Percentiles rank a stretch among this genome's conserved stretches.
Evolutionary conservation across 2,329 filamentous ascomycete genomes (phyloP).

Genomic region (Leptographium flavum): DNA sequence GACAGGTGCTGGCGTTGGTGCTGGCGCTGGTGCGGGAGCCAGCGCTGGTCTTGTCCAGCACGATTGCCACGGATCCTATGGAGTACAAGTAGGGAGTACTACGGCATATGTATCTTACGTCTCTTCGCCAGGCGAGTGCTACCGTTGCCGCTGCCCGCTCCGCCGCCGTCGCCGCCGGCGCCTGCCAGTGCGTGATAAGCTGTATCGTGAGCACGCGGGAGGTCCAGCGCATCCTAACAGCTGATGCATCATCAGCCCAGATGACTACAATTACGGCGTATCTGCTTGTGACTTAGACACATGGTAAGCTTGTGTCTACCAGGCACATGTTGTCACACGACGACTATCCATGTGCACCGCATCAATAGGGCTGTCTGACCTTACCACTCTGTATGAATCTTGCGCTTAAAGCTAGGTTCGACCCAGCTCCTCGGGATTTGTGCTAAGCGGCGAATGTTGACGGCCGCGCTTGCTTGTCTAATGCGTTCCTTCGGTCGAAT

Average conservation of each 20-base stretch:
- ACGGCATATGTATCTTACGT: no score
- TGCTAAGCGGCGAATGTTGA: slow-evolving; percentile 4
- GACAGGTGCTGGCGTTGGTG: neutral
- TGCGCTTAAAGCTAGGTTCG: slow-evolving; percentile 7
- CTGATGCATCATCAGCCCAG: neutral
- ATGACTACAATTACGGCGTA: no score
- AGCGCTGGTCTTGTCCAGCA: neutral
- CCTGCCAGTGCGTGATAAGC: neutral
- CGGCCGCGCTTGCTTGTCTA: no score
- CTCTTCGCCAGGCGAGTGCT: no score
- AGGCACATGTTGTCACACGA: no score
- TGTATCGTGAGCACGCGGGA: neutral
- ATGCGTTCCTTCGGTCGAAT: no score
- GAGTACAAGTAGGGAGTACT: no score
- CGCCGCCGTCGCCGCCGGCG: neutral
- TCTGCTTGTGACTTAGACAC: no score
- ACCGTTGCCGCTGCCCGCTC: no score
- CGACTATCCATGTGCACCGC: neutral
- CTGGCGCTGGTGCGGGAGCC: slow-evolving; percentile 2
- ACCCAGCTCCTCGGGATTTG: slow-evolving; percentile 9
- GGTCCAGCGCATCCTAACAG: slow-evolving; percentile 1
- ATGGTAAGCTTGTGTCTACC: no score
- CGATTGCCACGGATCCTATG: neutral
- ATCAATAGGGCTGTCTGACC: neutral
- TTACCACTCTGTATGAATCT: slow-evolving; percentile 3